Evolutionary conservation across 2,329 filamentous ascomycete genomes (phyloP).

Genomic region (Chaetomiaceae sp.): DNA sequence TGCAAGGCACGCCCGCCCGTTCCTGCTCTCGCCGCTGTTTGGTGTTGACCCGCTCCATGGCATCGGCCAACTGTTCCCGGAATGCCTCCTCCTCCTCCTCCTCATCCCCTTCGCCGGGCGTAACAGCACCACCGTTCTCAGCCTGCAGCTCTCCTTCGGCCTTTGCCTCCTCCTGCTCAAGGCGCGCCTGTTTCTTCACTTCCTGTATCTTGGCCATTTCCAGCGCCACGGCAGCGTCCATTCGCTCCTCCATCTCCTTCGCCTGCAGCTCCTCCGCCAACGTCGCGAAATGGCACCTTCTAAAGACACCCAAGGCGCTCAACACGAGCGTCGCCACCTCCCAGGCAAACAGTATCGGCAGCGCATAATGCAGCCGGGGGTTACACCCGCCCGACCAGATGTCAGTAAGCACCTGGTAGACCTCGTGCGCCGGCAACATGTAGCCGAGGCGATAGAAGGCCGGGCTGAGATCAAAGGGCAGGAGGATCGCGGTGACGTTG

Average conservation of each 20-base stretch:
- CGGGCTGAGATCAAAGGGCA: slow-evolving; percentile 40
- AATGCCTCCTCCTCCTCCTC: slow-evolving; percentile 7
- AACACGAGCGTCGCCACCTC: slow-evolving; percentile 28
- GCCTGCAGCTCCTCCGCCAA: slow-evolving; percentile 27
- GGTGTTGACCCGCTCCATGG: slow-evolving; percentile 18
- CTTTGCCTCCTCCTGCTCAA: background rate
- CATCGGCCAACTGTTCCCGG: slow-evolving; percentile 21
- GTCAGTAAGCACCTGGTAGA: slow-evolving; percentile 39
- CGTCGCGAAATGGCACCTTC: slow-evolving; percentile 31
- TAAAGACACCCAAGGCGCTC: slow-evolving; percentile 30
- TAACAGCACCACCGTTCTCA: slow-evolving; percentile 16
- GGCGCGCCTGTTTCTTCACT: slow-evolving; percentile 1
- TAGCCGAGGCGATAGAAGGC: slow-evolving; percentile 40
- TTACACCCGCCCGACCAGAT: slow-evolving; percentile 43
- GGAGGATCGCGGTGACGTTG: slow-evolving; percentile 40
- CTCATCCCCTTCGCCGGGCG: slow-evolving; percentile 4
- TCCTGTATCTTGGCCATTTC: slow-evolving; percentile 22
- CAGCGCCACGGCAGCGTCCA: slow-evolving; percentile 29
- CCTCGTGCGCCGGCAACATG: slow-evolving; percentile 37
- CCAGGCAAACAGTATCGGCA: slow-evolving; percentile 42
- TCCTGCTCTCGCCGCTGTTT: background rate
- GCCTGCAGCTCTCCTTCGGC: background rate
- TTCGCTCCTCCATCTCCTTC: slow-evolving; percentile 25
- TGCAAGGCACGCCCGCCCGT: background rate
- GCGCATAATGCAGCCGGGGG: slow-evolving; percentile 35